Conservation (phyloP, 768 basidiomycete species). For the Gymnopilus junonius region DNA sequence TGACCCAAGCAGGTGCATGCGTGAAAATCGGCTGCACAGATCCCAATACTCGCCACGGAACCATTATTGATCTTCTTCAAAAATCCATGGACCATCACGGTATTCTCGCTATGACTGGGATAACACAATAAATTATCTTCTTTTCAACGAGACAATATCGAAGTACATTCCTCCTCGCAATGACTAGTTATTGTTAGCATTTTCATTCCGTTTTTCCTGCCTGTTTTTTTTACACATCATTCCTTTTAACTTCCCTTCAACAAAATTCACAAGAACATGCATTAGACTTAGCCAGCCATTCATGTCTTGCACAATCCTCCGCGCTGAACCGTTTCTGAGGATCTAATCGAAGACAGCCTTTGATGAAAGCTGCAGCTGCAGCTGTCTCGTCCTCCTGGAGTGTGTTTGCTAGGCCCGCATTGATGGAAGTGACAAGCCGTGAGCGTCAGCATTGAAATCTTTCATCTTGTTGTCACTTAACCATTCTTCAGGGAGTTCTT, state of each 20-base stretch:
- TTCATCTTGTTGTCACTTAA: not conserved
- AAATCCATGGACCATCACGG: not conserved
- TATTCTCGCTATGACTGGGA: not conserved
- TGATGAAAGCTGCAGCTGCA: conserved; percentile 11
- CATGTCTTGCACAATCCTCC: not conserved
- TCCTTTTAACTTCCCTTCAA: not conserved
- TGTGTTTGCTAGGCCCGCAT: not conserved
- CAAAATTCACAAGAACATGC: conserved; percentile 15
- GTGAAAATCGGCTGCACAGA: not conserved
- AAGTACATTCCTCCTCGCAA: too few relatives aligned
- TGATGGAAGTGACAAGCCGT: conserved; percentile 1
- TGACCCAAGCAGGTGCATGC: not conserved
- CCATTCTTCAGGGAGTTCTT: not conserved
- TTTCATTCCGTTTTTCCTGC: too few relatives aligned
- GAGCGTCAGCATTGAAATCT: not conserved
- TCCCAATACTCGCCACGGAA: not conserved
- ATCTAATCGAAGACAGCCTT: conserved; percentile 16
- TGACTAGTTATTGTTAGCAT: too few relatives aligned
- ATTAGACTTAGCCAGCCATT: conserved; percentile 8
- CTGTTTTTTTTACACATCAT: too few relatives aligned
- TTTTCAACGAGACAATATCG: too few relatives aligned
- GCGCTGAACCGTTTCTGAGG: conserved; percentile 3
- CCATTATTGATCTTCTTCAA: not conserved
- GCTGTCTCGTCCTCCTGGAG: conserved; percentile 7
- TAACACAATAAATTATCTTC: too few relatives aligned